These are phyloP conservation scores for Paraphaeosphaeria minitans DNA, from an alignment of 2,329 filamentous ascomycete species.

Conservation along the genomic window DNA sequence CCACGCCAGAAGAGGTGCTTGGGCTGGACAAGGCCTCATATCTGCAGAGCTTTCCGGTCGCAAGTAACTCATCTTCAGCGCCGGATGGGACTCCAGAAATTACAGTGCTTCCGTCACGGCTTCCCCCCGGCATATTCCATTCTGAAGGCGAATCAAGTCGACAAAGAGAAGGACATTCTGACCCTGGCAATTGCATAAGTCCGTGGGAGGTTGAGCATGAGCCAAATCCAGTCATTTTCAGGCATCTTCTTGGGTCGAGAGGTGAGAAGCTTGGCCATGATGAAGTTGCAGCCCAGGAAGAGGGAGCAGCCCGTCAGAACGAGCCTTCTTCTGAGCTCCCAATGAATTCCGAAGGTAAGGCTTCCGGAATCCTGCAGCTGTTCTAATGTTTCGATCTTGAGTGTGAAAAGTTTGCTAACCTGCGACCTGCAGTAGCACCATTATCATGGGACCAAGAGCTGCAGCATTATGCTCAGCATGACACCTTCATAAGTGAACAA, in stretches of 20 bases:
- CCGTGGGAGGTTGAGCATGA: conserved; percentile 18
- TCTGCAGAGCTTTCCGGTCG: not conserved
- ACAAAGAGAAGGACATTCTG: not conserved
- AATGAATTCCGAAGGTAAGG: not conserved
- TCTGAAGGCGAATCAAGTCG: not conserved
- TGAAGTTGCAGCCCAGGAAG: not conserved
- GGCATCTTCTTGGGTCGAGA: conserved; percentile 9
- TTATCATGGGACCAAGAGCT: not conserved
- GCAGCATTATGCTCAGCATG: not conserved
- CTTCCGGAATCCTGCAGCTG: not conserved
- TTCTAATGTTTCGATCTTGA: too few relatives aligned
- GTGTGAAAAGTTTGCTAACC: not conserved
- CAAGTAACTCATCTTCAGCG: not conserved
- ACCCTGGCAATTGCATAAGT: conserved; percentile 5
- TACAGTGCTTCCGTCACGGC: conserved; percentile 9
- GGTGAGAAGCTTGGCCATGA: not conserved
- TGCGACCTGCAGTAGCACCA: not conserved
- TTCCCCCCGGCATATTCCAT: conserved; percentile 10
- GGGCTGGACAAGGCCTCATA: conserved; percentile 17
- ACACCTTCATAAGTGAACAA: not conserved
- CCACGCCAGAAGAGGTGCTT: conserved; percentile 15
- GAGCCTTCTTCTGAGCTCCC: not conserved
- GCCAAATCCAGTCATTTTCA: conserved; percentile 22
- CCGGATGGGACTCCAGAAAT: not conserved
- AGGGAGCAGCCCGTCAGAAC: not conserved